A percentile compares a stretch with the other conserved stretches of the same genome.
Conservation (phyloP, 2,329 filamentous ascomycete species). For the Tothia fuscella region DNA sequence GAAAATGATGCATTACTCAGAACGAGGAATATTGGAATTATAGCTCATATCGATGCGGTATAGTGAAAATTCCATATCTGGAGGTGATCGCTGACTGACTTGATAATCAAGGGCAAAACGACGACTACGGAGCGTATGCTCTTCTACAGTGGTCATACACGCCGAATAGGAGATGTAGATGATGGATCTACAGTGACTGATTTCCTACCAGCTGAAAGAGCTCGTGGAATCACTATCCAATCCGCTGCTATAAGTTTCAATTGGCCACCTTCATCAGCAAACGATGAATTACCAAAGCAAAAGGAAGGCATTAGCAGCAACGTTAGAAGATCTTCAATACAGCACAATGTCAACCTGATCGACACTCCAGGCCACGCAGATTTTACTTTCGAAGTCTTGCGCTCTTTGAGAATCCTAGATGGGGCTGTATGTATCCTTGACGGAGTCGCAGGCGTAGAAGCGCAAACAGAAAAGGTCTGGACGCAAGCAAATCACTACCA, state of each 20-base stretch:
- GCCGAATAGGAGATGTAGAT: slow-evolving; percentile 86
- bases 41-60: slow-evolving; percentile 96
- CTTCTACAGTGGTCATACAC: slow-evolving; percentile 84
- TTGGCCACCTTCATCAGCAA: slow-evolving; percentile 55
- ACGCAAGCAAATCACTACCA: slow-evolving; percentile 72
- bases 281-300: slow-evolving; percentile 21
- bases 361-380: slow-evolving; percentile 96
- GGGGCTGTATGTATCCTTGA: slow-evolving; percentile 89
- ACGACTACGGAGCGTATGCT: slow-evolving; percentile 99
- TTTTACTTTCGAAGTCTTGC: slow-evolving; percentile 91
- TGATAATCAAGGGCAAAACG: too few relatives aligned
- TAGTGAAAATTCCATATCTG: too few relatives aligned
- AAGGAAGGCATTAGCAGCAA: slow-evolving; percentile 14
- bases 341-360: slow-evolving; percentile 77
- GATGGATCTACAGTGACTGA: slow-evolving; percentile 95
- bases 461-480: slow-evolving; percentile 96
- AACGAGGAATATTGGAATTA: slow-evolving; percentile 93
- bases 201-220: slow-evolving; percentile 84
- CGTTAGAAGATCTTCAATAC: slow-evolving; percentile 35
- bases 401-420: slow-evolving; percentile 78
- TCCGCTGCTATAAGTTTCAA: slow-evolving; percentile 91
- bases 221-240: slow-evolving; percentile 92
- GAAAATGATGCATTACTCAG: slow-evolving; percentile 34
- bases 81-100: too few relatives aligned
- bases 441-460: slow-evolving; percentile 86